These are phyloP conservation scores for Penicillium sp. DNA, from an alignment of 2,329 filamentous ascomycete species.

Conservation along the genomic window DNA sequence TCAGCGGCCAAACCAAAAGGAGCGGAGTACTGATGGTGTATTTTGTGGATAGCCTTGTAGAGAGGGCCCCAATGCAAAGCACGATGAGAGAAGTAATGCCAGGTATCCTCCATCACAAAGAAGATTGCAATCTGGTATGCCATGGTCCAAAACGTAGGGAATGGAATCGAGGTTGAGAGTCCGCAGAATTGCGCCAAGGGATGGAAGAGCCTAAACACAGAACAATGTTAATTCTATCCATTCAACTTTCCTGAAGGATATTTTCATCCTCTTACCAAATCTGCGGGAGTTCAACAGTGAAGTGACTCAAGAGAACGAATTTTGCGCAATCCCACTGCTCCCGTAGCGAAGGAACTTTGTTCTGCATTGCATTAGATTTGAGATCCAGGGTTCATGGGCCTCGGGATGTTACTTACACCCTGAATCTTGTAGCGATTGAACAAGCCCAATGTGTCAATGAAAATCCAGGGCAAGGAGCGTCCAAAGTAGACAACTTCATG, in stretches of 20 bases:
- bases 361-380: constrained; percentile 37
- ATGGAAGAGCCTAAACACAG: constrained; percentile 69
- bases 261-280: constrained; percentile 63
- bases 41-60: constrained; percentile 97
- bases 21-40: constrained; percentile 97
- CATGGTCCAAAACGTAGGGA: constrained; percentile 82
- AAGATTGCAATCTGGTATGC: constrained; percentile 86
- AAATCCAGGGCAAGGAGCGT: constrained; percentile 82
- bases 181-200: constrained; percentile 91
- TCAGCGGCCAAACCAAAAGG: constrained; percentile 95
- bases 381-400: too few species aligned
- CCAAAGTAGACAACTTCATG: constrained; percentile 96
- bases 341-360: constrained; percentile 84
- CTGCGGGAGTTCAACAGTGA: constrained; percentile 96
- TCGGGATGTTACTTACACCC: constrained; percentile 54
- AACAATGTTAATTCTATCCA: background rate
- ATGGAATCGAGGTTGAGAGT: constrained; percentile 81
- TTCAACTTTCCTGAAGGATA: background rate
- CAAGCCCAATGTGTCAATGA: constrained; percentile 81
- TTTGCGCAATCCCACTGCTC: constrained; percentile 94
- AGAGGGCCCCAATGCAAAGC: constrained; percentile 89
- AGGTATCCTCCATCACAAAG: constrained; percentile 93
- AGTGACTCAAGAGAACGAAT: constrained; percentile 89
- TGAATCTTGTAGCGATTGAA: constrained; percentile 97
- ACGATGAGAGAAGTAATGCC: constrained; percentile 98